Evolutionary conservation across 306 rosid species (phyloP).

Genomic region (Cicer bijugum): DNA sequence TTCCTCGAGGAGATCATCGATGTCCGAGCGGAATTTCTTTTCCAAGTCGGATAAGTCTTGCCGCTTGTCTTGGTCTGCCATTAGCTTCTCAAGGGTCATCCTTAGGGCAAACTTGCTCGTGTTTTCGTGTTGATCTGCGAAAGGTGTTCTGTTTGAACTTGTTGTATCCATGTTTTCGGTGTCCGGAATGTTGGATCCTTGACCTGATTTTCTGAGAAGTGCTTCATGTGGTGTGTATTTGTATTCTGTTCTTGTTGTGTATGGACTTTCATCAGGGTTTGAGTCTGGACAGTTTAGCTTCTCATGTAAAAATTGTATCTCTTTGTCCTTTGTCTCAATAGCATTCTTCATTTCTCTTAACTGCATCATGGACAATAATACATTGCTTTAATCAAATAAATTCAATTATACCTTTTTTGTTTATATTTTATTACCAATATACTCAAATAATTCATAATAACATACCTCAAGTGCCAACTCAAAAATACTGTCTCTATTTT

Average conservation of each 20-base stretch:
- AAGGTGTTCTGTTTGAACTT: constrained; percentile 34
- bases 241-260: constrained; percentile 52
- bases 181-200: constrained; percentile 46
- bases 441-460: background rate
- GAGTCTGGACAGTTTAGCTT: constrained; percentile 45
- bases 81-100: constrained; percentile 37
- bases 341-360: constrained; percentile 67
- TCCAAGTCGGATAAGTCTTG: constrained; percentile 52
- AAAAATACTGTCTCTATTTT: constrained; percentile 70
- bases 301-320: constrained; percentile 60
- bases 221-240: constrained; percentile 59
- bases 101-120: background rate
- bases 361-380: constrained; percentile 35
- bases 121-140: constrained; percentile 39
- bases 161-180: constrained; percentile 38
- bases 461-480: constrained; percentile 72
- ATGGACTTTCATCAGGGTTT: constrained; percentile 60
- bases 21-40: constrained; percentile 68
- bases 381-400: background rate
- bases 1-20: constrained; percentile 71
- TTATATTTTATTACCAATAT: too few species aligned
- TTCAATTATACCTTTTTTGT: too few species aligned
- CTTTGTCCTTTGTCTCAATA: constrained; percentile 61
- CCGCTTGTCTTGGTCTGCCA: constrained; percentile 43
- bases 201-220: constrained; percentile 38